A percentile compares a stretch with the other conserved stretches of the same genome.
These are phyloP conservation scores for Incumbomyces lentus DNA, from an alignment of 2,329 filamentous ascomycete species.

Conservation along the genomic window DNA sequence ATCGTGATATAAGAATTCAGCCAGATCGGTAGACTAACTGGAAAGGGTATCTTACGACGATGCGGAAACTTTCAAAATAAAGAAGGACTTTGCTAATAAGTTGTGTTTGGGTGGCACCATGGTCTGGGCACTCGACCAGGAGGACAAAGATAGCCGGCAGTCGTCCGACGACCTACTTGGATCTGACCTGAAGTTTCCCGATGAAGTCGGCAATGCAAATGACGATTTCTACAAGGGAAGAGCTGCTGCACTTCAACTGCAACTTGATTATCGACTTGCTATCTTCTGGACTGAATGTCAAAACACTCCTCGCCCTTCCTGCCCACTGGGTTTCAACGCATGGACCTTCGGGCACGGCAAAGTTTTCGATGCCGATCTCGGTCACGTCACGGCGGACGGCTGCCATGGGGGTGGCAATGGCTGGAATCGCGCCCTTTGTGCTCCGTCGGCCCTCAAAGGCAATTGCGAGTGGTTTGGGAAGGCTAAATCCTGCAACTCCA, in stretches of 20 bases:
- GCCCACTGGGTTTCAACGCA: neutral
- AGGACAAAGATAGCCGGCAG: no score
- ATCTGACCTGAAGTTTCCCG: no score
- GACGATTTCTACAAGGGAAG: no score
- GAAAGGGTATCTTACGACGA: slow-evolving; percentile 30
- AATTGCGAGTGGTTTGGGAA: no score
- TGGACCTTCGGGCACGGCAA: neutral
- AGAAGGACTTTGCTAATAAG: slow-evolving; percentile 26
- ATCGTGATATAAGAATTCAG: no score
- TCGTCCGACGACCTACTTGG: no score
- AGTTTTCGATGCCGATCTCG: neutral
- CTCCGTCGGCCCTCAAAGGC: no score
- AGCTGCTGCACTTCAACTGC: neutral
- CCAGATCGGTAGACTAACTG: no score
- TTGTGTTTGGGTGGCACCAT: slow-evolving; percentile 23
- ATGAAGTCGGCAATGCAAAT: no score
- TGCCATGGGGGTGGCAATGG: neutral
- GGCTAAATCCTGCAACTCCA: no score
- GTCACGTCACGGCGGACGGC: neutral
- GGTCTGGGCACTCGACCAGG: slow-evolving; percentile 15
- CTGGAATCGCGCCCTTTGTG: neutral
- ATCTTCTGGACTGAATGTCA: neutral
- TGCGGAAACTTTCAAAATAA: slow-evolving; percentile 26
- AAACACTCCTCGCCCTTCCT: no score
- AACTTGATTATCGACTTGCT: neutral